Evolutionary conservation across 129 eudicot species (phyloP), one percentile per base, ranked within the genome.

Genomic region (Erigeron canadensis): DNA sequence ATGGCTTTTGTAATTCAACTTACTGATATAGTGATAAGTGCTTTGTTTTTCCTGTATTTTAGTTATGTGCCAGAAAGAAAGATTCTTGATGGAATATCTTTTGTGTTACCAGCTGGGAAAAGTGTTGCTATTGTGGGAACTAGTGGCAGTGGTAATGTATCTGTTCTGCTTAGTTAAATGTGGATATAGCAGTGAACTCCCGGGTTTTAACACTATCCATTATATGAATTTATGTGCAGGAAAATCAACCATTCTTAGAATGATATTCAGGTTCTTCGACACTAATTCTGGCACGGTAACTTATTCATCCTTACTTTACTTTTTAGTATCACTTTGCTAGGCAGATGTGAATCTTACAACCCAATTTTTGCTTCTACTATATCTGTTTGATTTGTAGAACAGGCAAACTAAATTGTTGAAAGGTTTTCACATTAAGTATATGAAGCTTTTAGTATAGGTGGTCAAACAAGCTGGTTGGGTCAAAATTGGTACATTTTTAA

Each of bases 61-160:
- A 94, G 98, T 79, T 94, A 94, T 77, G 70, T 94, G 50, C 80
- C 88, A 59, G 98, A 89, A 77, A 87, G 98, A 77, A 89, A 87
- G 86, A 94, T 94, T 76, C 98, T 94, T 82, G 98, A 89, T 72
- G 98, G 96, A 63, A 81, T 94, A 82, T 94, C 98, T 45, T 94
- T 94, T 82, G 92, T 79, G 77, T 95, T 94, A 75, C 98, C 98
- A 80, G 81, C 96, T 81, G 98, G 98, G 70, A 85, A 86, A 80
- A 94, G 98, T 86, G 98, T 94, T 45, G 98, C 98, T 69, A 87
- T 94, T 71, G 96, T 94, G 76, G 98, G 98, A 71, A 94, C 98
- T 50, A 94, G 98, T 84, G 98, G 98, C 77, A 94, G 98, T 69
- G 98, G 98, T 94, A 94, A 82, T 65, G 37, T 42, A 73, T 63